Evolutionary conservation across 2,329 filamentous ascomycete species (phyloP), one percentile per base, ranked within the genome.

Genomic region (Ceratocystis cacaofunesta): DNA sequence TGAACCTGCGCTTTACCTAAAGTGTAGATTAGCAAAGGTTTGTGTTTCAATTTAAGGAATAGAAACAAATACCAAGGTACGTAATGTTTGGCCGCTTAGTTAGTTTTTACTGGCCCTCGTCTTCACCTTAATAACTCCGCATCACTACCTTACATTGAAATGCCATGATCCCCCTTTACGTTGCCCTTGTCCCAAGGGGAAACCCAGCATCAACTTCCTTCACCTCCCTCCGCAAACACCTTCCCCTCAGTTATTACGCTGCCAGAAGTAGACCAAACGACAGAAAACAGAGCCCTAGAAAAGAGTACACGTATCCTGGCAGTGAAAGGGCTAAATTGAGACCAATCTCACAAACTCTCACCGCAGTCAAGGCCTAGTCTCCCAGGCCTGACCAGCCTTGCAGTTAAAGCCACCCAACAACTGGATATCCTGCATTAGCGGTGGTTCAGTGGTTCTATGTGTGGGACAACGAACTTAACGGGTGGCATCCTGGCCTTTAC

Each of bases 331-430:
- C 55, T 58, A 58, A 58, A 58, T 58, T 58, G 55, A 58, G 55
- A 58, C 55, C 55, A 58, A 58, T 58, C 55, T 58, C 55, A 58
- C 30, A 58, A 58, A n/a, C 55, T 58, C 55, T 58, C 55, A 58
- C 55, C 55, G 55, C 55, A 58, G 55, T 58, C 28, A 58, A 58
- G 55, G 55, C 55, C 55, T 58, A 8, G 48, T 58, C 55, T 6
- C 55, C 30, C 17, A 30, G 12, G 25, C 52, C 52, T 57, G 32
- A 36, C 32, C 32, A 36, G 55, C 55, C 55, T 58, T 58, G 55
- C 55, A 58, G 55, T 30, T 36, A 58, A 32, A 58, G 28, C 55
- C 55, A 58, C 55, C 55, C 25, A 30, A 30, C 55, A 58, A n/a
- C 28, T 58, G 55, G 55, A 58, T 58, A 58, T 58, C 55, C 55